Percentiles rank a stretch among this genome's conserved stretches.
Conservation (phyloP, 331 rosid genomes). For the Malus hybrid region DNA sequence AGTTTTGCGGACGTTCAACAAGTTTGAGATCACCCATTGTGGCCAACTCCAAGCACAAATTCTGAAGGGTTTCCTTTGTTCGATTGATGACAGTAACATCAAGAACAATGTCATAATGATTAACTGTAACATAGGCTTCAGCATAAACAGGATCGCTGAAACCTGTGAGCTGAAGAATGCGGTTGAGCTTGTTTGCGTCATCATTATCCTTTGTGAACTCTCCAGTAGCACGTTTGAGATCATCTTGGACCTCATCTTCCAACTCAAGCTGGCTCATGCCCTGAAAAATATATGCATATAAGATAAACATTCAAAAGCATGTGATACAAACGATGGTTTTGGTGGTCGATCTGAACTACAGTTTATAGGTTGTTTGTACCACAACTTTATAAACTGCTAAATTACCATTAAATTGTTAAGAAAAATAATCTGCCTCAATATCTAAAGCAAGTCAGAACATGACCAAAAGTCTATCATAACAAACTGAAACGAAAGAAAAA, state of each 20-base stretch:
- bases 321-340: background rate
- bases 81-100: constrained; percentile 97
- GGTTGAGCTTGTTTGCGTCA: constrained; percentile 92
- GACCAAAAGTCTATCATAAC: background rate
- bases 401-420: background rate
- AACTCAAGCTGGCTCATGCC: constrained; percentile 99
- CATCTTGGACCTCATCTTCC: constrained; percentile 99
- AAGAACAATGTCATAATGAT: constrained; percentile 93
- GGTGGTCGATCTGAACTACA: background rate
- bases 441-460: background rate
- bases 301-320: background rate
- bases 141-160: constrained; percentile 99
- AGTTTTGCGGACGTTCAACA: constrained; percentile 97
- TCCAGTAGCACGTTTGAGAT: constrained; percentile 99
- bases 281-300: constrained; percentile 27
- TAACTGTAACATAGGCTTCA: constrained; percentile 96
- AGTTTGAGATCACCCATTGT: constrained; percentile 99
- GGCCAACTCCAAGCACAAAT: constrained; percentile 95
- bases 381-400: background rate
- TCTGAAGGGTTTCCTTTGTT: constrained; percentile 95
- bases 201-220: constrained; percentile 85
- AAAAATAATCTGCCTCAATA: background rate
- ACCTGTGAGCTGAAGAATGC: constrained; percentile 99
- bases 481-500: too few species aligned
- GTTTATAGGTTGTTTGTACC: too few species aligned